A percentile compares a stretch with the other conserved stretches of the same genome.
Conservation (phyloP, 2,329 filamentous ascomycete species). For the Furcasterigmium sp. region DNA sequence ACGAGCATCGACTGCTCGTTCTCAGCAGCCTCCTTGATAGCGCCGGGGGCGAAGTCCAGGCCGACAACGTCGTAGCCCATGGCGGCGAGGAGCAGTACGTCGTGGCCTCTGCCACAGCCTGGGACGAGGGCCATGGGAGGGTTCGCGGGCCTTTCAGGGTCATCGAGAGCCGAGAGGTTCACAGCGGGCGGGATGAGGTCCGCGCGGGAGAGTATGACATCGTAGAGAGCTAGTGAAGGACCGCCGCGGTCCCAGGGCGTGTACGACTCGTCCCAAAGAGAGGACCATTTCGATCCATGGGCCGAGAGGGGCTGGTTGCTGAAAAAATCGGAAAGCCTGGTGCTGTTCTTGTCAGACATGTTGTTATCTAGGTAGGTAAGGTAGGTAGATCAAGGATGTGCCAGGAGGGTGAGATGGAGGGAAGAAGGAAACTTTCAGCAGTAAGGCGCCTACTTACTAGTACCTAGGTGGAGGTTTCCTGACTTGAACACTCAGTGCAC, state of each 20-base stretch:
- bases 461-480: not conserved
- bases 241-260: slow-evolving; percentile 54
- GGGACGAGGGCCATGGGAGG: slow-evolving; percentile 63
- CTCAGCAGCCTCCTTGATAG: slow-evolving; percentile 38
- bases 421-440: too few species aligned
- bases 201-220: slow-evolving; percentile 39
- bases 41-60: slow-evolving; percentile 57
- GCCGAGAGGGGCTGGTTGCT: slow-evolving; percentile 21
- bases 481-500: too few species aligned
- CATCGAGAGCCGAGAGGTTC: slow-evolving; percentile 17
- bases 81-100: slow-evolving; percentile 68
- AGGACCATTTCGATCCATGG: slow-evolving; percentile 38
- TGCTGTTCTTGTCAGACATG: slow-evolving; percentile 16
- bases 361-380: slow-evolving; percentile 1
- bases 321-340: slow-evolving; percentile 28
- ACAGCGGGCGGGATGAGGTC: slow-evolving; percentile 32
- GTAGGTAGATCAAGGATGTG: not conserved
- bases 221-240: slow-evolving; percentile 47
- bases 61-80: slow-evolving; percentile 76
- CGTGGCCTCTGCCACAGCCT: slow-evolving; percentile 78
- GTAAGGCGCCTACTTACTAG: too few species aligned
- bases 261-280: slow-evolving; percentile 37
- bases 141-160: slow-evolving; percentile 16
- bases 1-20: slow-evolving; percentile 25
- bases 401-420: not conserved